phyloP scores from a whole-genome alignment of 305 asterid species.

The Fraxinus nigra region DNA sequence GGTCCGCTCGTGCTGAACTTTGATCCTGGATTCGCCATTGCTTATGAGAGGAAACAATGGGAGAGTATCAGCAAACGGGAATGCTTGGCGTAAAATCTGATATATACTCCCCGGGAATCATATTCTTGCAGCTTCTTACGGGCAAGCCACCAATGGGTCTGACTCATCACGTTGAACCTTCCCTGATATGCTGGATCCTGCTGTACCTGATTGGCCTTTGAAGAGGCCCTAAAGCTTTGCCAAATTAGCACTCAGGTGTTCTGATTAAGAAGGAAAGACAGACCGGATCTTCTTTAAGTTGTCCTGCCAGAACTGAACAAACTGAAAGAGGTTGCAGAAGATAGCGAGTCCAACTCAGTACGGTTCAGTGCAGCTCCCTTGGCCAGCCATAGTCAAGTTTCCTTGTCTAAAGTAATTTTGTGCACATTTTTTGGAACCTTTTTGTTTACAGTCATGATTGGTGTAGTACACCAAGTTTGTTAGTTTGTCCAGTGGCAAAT shows the following conservation, averaged over 20 bases:
- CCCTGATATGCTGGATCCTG: constrained; percentile 48
- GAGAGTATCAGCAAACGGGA: constrained; percentile 69
- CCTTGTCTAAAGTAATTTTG: constrained; percentile 53
- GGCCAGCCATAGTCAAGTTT: constrained; percentile 54
- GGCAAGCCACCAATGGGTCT: constrained; percentile 66
- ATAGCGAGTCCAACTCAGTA: constrained; percentile 23
- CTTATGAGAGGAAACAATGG: constrained; percentile 25
- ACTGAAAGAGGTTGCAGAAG: constrained; percentile 55
- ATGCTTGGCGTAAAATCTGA: constrained; percentile 79
- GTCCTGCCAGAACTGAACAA: constrained; percentile 42
- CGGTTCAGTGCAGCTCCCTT: constrained; percentile 30
- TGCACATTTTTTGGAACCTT: background rate
- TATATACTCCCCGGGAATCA: constrained; percentile 60
- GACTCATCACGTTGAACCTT: constrained; percentile 57
- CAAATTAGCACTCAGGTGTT: constrained; percentile 44
- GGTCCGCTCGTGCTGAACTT: no score
- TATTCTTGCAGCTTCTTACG: constrained; percentile 59
- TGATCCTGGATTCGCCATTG: no score
- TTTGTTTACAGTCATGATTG: no score
- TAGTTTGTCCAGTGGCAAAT: no score
- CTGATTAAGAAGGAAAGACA: constrained; percentile 66
- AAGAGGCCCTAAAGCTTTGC: constrained; percentile 54
- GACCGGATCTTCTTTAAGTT: constrained; percentile 65
- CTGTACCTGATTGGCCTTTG: constrained; percentile 61
- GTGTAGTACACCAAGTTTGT: no score